A percentile compares a stretch with the other conserved stretches of the same genome.
Evolutionary conservation across 2,329 filamentous ascomycete species (phyloP).

Genomic region (Pseudogymnoascus sp.): DNA sequence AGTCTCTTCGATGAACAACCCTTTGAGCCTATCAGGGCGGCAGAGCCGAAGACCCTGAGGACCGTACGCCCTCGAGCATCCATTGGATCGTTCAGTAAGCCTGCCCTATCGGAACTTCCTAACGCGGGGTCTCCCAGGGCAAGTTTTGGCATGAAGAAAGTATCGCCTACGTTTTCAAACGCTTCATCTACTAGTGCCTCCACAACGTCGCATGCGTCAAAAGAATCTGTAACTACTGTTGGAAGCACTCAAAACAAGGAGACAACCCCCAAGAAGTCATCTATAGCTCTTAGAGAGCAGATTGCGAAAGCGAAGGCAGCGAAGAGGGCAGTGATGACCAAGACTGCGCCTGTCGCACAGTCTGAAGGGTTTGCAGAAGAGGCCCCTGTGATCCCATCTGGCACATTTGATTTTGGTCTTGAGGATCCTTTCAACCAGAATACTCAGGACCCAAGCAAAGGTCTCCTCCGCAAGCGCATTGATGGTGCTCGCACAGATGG

Average conservation of each 20-base stretch:
- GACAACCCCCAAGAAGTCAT: conserved; percentile 56
- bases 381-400: conserved; percentile 40
- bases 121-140: conserved; percentile 20
- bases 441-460: conserved; percentile 51
- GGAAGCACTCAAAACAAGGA: conserved; percentile 11
- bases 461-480: conserved; percentile 66
- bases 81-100: conserved; percentile 16
- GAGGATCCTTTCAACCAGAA: conserved; percentile 65
- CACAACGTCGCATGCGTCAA: conserved; percentile 14
- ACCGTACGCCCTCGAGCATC: conserved; percentile 20
- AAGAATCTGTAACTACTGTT: conserved; percentile 16
- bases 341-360: conserved; percentile 26
- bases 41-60: not conserved
- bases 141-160: conserved; percentile 21
- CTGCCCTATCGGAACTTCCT: conserved; percentile 13
- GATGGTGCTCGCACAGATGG: conserved; percentile 68
- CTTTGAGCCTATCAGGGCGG: not conserved
- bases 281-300: conserved; percentile 74
- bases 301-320: conserved; percentile 90
- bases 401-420: conserved; percentile 52
- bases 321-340: conserved; percentile 45
- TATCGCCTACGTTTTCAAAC: conserved; percentile 23
- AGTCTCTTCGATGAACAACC: conserved; percentile 36
- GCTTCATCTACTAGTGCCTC: conserved; percentile 23
- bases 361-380: conserved; percentile 23